Evolutionary conservation across 306 rosid genomes (phyloP).

Genomic region (Cucurbita pepo): DNA sequence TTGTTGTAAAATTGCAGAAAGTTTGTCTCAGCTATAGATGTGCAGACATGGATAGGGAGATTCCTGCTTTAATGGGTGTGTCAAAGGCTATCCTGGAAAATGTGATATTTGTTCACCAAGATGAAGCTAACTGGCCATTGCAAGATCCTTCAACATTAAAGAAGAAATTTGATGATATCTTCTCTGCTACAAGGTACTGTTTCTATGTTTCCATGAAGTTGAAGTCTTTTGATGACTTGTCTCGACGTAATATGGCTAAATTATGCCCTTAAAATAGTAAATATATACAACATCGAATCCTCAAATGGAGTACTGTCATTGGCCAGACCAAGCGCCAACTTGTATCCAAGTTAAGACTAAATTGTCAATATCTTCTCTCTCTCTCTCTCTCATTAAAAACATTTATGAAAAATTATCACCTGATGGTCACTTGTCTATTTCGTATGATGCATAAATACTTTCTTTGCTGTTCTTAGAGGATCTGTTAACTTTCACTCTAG

Average conservation of each 20-base stretch:
- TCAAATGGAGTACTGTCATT: not conserved
- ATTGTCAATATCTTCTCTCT: not conserved
- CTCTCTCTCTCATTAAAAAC: not conserved
- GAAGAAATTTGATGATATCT: constrained; percentile 90
- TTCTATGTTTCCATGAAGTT: not conserved
- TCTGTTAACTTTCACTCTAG: not conserved
- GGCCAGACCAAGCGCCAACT: not conserved
- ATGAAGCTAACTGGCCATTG: constrained; percentile 98
- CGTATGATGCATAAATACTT: not conserved
- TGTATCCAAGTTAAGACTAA: not conserved
- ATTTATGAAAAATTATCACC: not conserved
- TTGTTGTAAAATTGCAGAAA: constrained; percentile 31
- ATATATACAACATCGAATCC: not conserved
- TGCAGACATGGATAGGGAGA: constrained; percentile 87
- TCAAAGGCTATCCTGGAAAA: constrained; percentile 89
- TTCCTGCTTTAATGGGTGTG: constrained; percentile 93
- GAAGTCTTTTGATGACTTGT: not conserved
- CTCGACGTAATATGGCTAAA: not conserved
- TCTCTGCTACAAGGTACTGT: constrained; percentile 78
- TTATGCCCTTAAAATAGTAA: not conserved
- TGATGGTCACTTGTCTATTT: not conserved
- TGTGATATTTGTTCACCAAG: constrained; percentile 90
- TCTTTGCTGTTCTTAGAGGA: not conserved
- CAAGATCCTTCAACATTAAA: constrained; percentile 92
- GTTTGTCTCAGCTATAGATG: constrained; percentile 93